These are phyloP conservation scores for Simplicillium aogashimaense DNA, from an alignment of 2,329 filamentous ascomycete species.

Conservation along the genomic window DNA sequence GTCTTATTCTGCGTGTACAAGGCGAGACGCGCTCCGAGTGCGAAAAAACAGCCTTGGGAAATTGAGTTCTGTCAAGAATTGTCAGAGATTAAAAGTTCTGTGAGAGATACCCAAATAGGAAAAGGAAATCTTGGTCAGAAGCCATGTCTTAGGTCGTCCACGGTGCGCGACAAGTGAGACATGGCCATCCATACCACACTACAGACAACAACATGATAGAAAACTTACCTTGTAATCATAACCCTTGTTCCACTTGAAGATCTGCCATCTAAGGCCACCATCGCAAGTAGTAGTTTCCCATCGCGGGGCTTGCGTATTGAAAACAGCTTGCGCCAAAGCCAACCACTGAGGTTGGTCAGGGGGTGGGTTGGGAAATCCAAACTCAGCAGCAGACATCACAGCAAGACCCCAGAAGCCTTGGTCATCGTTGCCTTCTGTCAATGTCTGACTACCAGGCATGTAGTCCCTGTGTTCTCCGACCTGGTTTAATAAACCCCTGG, in stretches of 20 bases:
- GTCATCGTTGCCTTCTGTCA: slow-evolving; percentile 59
- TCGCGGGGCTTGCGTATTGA: slow-evolving; percentile 65
- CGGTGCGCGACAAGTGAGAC: not conserved
- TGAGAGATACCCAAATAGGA: no score
- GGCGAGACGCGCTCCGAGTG: slow-evolving; percentile 56
- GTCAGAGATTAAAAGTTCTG: not conserved
- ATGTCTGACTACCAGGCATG: slow-evolving; percentile 58
- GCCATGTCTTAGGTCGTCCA: no score
- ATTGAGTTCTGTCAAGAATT: slow-evolving; percentile 39
- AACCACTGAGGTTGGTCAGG: slow-evolving; percentile 56
- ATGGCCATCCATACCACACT: not conserved
- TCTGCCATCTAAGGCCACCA: slow-evolving; percentile 79
- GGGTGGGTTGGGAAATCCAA: slow-evolving; percentile 61
- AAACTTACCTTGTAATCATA: slow-evolving; percentile 54
- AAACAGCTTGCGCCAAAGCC: slow-evolving; percentile 66
- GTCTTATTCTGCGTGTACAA: slow-evolving; percentile 69
- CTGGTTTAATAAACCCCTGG: slow-evolving; percentile 51
- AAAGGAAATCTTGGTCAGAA: no score
- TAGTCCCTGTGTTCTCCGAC: slow-evolving; percentile 48
- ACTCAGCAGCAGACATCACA: slow-evolving; percentile 68
- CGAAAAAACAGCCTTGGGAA: slow-evolving; percentile 53
- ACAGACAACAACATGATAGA: not conserved
- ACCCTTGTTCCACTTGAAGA: slow-evolving; percentile 72
- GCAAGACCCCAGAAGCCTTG: slow-evolving; percentile 83
- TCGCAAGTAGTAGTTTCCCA: slow-evolving; percentile 62